These are phyloP conservation scores for Trichocomaceae sp. DNA, from an alignment of 2,329 filamentous ascomycete species.

Conservation along the genomic window DNA sequence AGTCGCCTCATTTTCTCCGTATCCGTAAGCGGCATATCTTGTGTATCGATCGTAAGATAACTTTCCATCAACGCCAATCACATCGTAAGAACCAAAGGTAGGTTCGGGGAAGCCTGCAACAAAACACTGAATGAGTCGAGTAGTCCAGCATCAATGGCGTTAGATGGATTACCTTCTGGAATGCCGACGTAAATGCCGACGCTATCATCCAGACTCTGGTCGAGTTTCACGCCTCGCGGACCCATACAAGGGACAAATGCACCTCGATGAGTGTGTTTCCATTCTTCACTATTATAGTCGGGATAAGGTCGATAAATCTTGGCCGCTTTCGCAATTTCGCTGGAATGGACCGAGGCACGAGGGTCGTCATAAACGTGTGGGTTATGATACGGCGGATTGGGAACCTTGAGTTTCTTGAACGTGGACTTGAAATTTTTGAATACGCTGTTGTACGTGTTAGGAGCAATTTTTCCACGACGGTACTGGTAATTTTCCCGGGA, in stretches of 20 bases:
- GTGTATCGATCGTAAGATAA: slow-evolving; percentile 64
- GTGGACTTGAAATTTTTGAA: slow-evolving; percentile 14
- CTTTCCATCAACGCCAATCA: slow-evolving; percentile 55
- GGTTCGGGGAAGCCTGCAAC: slow-evolving; percentile 50
- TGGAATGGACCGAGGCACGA: slow-evolving; percentile 7
- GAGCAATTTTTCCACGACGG: neutral
- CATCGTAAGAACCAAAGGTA: slow-evolving; percentile 57
- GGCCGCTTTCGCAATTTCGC: slow-evolving; percentile 8
- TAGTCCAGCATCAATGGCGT: neutral
- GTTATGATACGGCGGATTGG: slow-evolving; percentile 9
- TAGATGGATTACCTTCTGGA: slow-evolving; percentile 7
- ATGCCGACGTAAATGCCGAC: slow-evolving; percentile 50
- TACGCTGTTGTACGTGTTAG: slow-evolving; percentile 2
- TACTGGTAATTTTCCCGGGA: too few species aligned
- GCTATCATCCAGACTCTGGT: slow-evolving; percentile 55
- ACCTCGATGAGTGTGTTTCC: slow-evolving; percentile 53
- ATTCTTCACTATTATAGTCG: slow-evolving; percentile 57
- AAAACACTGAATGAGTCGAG: neutral
- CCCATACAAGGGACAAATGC: slow-evolving; percentile 59
- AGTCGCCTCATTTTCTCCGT: slow-evolving; percentile 24
- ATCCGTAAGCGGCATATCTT: slow-evolving; percentile 55
- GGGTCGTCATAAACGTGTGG: slow-evolving; percentile 11
- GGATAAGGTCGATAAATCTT: slow-evolving; percentile 63
- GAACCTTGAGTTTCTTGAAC: slow-evolving; percentile 9
- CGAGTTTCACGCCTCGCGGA: slow-evolving; percentile 46